Base-by-base conservation (phyloP, 1,139 yeast species). In the Scheffersomyces stambukii region DNA sequence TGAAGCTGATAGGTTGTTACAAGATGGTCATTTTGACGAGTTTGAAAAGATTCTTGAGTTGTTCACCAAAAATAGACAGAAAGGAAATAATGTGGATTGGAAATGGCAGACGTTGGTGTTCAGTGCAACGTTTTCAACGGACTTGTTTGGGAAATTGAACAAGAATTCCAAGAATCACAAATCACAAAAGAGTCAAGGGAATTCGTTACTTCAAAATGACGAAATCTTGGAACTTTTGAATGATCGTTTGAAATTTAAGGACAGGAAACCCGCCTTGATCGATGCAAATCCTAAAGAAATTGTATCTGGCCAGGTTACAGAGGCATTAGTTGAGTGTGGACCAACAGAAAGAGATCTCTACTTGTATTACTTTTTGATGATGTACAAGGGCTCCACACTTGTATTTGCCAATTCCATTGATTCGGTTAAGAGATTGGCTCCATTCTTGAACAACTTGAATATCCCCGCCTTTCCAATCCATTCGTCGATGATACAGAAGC, bases 1-100 rank as follows among this genome's bases (percentile, higher is more conserved):
- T 63, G 99, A 93, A 56, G 99, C 98, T n/a, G 99, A 91, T 60
- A 69, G 98, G 53, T 65, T 91, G 40, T 68, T 93, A 32, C 96
- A 91, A 57, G 95, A 89, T 47, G 97, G 98, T 2, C 97, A 89
- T 58, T 91, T 91, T 50, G 94, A 85, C 35, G 98, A 93, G 52
- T 75, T 93, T 43, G 94, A 81, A 43, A 81, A 83, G 47, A 82
- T 86, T 29, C 60, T 91, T 36, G 85, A 81, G 33, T 47, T 77
- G n/a, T 54, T 82, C 37, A 43, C 51, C 42, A 70, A 60, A 40
- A 45, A 46, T 45, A 53, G 64, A 48, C 50, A 61, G 31, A 48
- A 54, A 42, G 42, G 42, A 17, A 42, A 32, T 25, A 26, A 30
- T 6, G 32, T 51, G n/a, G 51, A 48, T 5, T 60, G 62, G 54